These are phyloP conservation scores for Sarcomyxa edulis DNA, from an alignment of 768 basidiomycete species.

Conservation along the genomic window DNA sequence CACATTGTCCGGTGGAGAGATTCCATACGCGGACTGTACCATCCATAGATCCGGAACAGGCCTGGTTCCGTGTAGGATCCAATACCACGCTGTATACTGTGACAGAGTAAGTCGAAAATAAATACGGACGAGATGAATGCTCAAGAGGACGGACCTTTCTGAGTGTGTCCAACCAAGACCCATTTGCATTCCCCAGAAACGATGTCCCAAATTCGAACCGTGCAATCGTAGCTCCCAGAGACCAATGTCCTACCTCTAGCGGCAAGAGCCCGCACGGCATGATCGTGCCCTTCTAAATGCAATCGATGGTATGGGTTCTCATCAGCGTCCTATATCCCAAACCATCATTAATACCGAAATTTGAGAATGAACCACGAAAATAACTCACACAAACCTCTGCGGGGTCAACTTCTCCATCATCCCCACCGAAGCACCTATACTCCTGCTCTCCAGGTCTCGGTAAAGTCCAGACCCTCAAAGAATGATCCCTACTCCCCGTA, in stretches of 20 bases:
- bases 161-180: constrained; percentile 81
- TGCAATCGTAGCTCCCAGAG: constrained; percentile 94
- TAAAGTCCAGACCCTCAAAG: constrained; percentile 54
- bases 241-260: constrained; percentile 86
- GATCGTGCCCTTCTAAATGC: constrained; percentile 83
- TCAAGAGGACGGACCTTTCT: constrained; percentile 68
- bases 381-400: constrained; percentile 32
- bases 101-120: constrained; percentile 3
- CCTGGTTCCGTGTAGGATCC: constrained; percentile 80
- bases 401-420: constrained; percentile 57
- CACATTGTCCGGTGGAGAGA: constrained; percentile 72
- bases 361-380: constrained; percentile 1
- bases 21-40: constrained; percentile 96
- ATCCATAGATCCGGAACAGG: constrained; percentile 98
- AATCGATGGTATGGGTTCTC: constrained; percentile 88
- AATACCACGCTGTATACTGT: constrained; percentile 94
- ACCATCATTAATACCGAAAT: constrained; percentile 5
- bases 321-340: constrained; percentile 44
- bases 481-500: constrained; percentile 69
- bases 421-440: constrained; percentile 60
- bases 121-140: background rate
- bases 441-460: constrained; percentile 67
- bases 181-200: constrained; percentile 77
- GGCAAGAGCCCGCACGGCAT: constrained; percentile 89
- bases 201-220: constrained; percentile 94